phyloP scores from a whole-genome alignment of 2,329 filamentous ascomycete species.

The Domatiomyces globalis region DNA sequence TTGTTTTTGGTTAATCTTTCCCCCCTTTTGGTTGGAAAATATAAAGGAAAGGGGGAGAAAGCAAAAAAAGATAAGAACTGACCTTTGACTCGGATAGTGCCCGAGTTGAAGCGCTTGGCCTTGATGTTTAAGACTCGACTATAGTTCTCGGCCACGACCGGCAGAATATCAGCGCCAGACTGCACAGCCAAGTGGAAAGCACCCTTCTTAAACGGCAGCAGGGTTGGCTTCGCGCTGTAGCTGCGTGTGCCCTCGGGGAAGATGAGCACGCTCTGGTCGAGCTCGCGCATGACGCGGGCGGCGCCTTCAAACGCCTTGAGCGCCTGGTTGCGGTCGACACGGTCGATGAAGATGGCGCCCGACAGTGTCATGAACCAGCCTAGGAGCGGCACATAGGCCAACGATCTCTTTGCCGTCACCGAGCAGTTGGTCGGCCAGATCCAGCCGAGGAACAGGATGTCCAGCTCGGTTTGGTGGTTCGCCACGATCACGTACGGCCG shows the following conservation, averaged over 20 bases:
- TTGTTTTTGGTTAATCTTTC: neutral
- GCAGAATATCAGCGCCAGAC: constrained; percentile 84
- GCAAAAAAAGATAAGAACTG: constrained; percentile 16
- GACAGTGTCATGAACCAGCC: constrained; percentile 89
- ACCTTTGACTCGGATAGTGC: constrained; percentile 64
- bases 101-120: constrained; percentile 50
- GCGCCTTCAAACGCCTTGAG: constrained; percentile 75
- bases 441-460: constrained; percentile 77
- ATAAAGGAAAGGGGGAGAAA: constrained; percentile 5
- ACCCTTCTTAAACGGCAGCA: constrained; percentile 97
- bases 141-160: constrained; percentile 69
- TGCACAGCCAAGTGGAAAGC: constrained; percentile 93
- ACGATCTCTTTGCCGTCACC: constrained; percentile 77
- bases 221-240: constrained; percentile 63
- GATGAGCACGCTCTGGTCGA: constrained; percentile 47
- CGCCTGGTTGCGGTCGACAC: constrained; percentile 68
- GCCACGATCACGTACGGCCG: constrained; percentile 82
- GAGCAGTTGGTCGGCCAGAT: constrained; percentile 86
- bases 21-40: no score
- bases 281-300: constrained; percentile 58
- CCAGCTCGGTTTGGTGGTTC: constrained; percentile 93
- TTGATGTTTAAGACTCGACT: constrained; percentile 56
- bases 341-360: constrained; percentile 90
- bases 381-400: constrained; percentile 67
- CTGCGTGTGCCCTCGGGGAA: constrained; percentile 75